These are phyloP conservation scores for Hyphodiscus sp. DNA, from an alignment of 2,329 filamentous ascomycete genomes.

Conservation along the genomic window DNA sequence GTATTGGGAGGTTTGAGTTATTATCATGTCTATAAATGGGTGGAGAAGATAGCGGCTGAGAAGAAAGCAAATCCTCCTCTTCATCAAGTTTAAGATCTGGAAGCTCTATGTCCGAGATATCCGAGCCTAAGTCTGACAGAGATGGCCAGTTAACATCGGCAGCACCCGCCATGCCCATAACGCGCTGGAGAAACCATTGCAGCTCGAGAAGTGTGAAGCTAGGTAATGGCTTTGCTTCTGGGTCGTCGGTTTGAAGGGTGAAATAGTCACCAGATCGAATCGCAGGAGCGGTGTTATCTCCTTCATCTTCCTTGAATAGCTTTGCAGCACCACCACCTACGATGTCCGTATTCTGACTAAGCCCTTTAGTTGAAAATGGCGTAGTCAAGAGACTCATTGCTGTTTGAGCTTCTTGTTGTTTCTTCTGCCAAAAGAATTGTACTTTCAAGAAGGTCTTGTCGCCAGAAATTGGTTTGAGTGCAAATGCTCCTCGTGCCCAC, in stretches of 20 bases:
- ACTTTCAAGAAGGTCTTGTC: neutral
- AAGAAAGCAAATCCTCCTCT: too few species aligned
- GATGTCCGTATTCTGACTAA: neutral
- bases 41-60: too few species aligned
- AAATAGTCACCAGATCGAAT: conserved; percentile 4
- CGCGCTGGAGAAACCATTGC: too few species aligned
- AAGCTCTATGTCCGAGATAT: too few species aligned
- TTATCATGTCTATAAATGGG: too few species aligned
- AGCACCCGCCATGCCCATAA: too few species aligned
- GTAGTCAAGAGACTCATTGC: conserved; percentile 12
- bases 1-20: too few species aligned
- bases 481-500: neutral
- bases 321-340: neutral
- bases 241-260: conserved; percentile 9
- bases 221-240: conserved; percentile 8
- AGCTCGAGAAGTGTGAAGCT: conserved; percentile 7
- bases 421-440: too few species aligned
- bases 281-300: too few species aligned
- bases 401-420: conserved; percentile 1
- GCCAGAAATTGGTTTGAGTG: neutral
- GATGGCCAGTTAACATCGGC: too few species aligned
- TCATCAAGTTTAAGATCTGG: too few species aligned
- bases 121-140: too few species aligned
- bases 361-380: conserved; percentile 10
- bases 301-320: neutral